Conservation (phyloP, 164 flowering plant genomes). For the Vitis rotundifolia region DNA sequence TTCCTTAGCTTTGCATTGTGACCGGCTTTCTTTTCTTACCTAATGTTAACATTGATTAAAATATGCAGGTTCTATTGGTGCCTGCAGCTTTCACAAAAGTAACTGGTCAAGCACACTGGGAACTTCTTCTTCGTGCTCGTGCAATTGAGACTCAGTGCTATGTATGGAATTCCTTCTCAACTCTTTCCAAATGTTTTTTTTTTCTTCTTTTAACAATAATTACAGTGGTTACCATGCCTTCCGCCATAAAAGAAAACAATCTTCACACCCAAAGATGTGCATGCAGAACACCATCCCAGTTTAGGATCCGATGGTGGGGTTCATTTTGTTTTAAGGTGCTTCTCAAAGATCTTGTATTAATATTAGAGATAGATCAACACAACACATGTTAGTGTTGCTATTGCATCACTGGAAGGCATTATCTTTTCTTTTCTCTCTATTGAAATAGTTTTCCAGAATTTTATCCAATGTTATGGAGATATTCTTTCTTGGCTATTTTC, state of each 20-base stretch:
- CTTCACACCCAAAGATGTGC: not conserved
- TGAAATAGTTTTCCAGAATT: no score
- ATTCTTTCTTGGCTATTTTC: not conserved
- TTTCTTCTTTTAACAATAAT: no score
- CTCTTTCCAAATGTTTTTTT: not conserved
- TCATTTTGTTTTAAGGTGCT: not conserved
- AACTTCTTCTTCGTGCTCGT: slow-evolving; percentile 91
- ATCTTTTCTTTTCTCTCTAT: not conserved
- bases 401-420: not conserved
- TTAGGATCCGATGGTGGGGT: not conserved
- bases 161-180: slow-evolving; percentile 40
- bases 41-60: not conserved
- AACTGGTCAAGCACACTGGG: slow-evolving; percentile 97
- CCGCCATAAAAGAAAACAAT: no score
- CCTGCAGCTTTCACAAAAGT: slow-evolving; percentile 88
- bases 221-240: no score
- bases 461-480: no score
- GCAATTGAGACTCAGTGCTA: slow-evolving; percentile 97
- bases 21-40: not conserved
- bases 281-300: not conserved
- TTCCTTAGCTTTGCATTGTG: not conserved
- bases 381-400: not conserved
- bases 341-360: not conserved
- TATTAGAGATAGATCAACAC: not conserved
- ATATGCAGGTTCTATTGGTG: slow-evolving; percentile 69